These are phyloP conservation scores for Puccinia hordei DNA, from an alignment of 1,284 basidiomycete species.

Conservation along the genomic window DNA sequence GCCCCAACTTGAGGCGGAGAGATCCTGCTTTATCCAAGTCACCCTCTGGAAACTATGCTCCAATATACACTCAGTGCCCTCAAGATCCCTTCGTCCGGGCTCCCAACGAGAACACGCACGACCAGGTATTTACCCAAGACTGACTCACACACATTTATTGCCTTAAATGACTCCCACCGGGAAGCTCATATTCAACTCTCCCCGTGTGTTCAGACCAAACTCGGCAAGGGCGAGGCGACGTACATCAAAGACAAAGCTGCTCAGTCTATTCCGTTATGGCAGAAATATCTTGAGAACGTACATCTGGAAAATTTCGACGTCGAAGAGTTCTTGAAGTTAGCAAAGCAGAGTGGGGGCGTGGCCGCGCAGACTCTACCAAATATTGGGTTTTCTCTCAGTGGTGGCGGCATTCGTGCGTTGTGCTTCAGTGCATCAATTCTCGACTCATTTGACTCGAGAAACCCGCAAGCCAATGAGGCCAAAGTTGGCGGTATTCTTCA, in stretches of 20 bases:
- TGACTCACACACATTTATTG: neutral
- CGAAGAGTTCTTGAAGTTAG: constrained; percentile 23
- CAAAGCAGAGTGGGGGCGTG: constrained; percentile 14
- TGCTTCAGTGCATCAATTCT: constrained; percentile 41
- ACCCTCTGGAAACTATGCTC: constrained; percentile 44
- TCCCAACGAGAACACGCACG: neutral
- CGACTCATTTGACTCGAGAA: constrained; percentile 41
- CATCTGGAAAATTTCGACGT: constrained; percentile 34
- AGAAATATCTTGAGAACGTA: constrained; percentile 15
- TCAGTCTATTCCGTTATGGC: constrained; percentile 43
- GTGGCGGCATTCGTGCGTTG: constrained; percentile 30
- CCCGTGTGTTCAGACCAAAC: neutral
- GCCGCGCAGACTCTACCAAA: constrained; percentile 39
- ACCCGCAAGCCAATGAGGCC: constrained; percentile 32
- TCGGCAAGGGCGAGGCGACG: constrained; percentile 9
- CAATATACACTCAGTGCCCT: constrained; percentile 26
- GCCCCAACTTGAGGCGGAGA: neutral
- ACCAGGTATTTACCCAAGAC: neutral
- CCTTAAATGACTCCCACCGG: neutral
- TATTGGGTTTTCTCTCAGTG: constrained; percentile 33
- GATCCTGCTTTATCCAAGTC: constrained; percentile 25
- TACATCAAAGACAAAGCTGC: constrained; percentile 44
- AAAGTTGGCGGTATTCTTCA: constrained; percentile 42
- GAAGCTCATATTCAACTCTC: no score
- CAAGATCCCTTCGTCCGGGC: constrained; percentile 18